Conservation (phyloP, 768 basidiomycete species). For the Lyophyllum decastes region DNA sequence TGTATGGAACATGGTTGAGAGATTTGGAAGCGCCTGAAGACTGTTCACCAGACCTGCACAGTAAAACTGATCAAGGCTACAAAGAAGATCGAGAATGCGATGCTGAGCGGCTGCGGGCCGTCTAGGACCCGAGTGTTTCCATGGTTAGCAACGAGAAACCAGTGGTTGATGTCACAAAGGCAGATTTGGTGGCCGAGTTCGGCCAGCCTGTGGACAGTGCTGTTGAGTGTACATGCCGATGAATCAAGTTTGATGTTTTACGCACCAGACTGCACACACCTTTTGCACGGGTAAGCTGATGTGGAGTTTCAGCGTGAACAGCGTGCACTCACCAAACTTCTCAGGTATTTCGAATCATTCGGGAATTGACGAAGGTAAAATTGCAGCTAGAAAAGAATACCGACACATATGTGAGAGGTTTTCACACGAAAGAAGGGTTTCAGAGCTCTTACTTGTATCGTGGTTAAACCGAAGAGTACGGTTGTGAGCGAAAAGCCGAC, state of each 20-base stretch:
- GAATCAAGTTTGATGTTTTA: not conserved
- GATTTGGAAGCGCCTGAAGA: not conserved
- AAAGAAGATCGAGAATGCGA: not conserved
- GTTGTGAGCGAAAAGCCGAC: not conserved
- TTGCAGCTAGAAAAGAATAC: not conserved
- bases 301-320: not conserved
- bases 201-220: not conserved
- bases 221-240: not conserved
- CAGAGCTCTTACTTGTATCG: not conserved
- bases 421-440: no score
- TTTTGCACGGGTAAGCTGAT: not conserved
- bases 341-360: not conserved
- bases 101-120: not conserved
- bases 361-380: not conserved
- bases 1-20: not conserved
- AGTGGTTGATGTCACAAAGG: not conserved
- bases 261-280: not conserved
- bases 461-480: not conserved
- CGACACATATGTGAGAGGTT: no score
- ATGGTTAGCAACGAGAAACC: not conserved
- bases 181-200: not conserved
- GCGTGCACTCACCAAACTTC: not conserved
- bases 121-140: not conserved
- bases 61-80: not conserved
- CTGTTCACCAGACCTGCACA: not conserved